Evolutionary conservation across 805 yeast species (phyloP), one percentile per base, ranked within the genome.

Genomic region (Candida silvicultrix): DNA sequence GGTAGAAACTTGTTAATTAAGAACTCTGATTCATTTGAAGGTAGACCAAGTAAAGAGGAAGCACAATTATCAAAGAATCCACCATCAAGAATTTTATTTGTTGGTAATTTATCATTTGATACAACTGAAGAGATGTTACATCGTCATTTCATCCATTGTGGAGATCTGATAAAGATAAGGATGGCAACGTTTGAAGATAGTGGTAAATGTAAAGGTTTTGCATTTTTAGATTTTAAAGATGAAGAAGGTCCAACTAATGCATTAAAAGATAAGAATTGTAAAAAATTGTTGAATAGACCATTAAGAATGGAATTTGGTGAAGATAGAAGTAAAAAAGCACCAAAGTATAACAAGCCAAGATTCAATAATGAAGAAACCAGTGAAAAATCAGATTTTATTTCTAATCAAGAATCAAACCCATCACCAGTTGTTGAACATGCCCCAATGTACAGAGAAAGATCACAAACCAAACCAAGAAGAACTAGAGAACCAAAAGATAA

Each of bases 161-260:
- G 98, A 36, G 89, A 85, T 51, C 92, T 95, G 48, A 67, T 73
- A 25, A 79, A 79, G 53, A 79, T 92, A 45, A 78, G 99, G 64
- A 92, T 90, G 95, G 98, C 98, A 4, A 90, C 99, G n/a, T 92
- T 92, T 66, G 89, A 94, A 67, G 99, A 92, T 62, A 71, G 85
- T 43, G 98, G 97, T 1, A 92, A 90, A 62, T 92, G 98, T 71
- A 94, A 94, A 65, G 98, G 98, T 2, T 92, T 92, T 70, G 89
- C 96, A 1, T 92, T 94, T 59, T 70, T 92, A 32, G 98, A 92
- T 64, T 92, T 90, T 68, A 77, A 71, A 51, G 83, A 81, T 52
- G 87, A 84, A 51, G 80, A 77, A 35, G 90, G 94, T 9, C 90
- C 97, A 28, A 85, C 94, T 0, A 73, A 73, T 34, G 98, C 97